Evolutionary conservation across 1,284 basidiomycete genomes (phyloP).

Genomic region (Malassezia obtusa): DNA sequence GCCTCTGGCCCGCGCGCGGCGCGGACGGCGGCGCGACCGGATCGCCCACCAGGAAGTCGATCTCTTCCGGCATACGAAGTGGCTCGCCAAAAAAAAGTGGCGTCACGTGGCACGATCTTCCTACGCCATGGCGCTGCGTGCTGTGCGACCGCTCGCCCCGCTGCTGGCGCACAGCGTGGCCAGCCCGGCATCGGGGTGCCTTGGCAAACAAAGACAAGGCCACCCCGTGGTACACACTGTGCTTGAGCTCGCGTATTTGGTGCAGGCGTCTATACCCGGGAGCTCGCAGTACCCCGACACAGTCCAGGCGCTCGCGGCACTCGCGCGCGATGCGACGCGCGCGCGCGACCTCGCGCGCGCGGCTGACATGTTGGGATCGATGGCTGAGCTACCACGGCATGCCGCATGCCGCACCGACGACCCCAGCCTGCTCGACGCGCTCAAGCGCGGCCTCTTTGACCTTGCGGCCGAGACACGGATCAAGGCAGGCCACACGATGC

Average conservation of each 20-base stretch:
- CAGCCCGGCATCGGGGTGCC: no score
- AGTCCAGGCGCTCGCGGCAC: background rate
- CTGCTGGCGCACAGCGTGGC: background rate
- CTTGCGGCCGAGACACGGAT: background rate
- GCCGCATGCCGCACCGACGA: background rate
- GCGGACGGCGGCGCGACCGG: background rate
- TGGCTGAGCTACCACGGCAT: background rate
- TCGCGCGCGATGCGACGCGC: background rate
- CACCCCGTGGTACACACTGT: background rate
- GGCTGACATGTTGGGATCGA: background rate
- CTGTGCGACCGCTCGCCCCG: background rate
- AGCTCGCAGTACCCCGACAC: background rate
- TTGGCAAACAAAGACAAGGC: background rate
- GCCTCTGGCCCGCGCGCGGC: background rate
- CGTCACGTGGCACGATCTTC: background rate
- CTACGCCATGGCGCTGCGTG: background rate
- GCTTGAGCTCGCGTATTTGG: background rate
- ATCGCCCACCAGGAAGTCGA: conserved; percentile 39
- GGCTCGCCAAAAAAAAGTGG: conserved; percentile 3
- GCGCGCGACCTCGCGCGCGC: background rate
- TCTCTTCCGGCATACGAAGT: conserved; percentile 24
- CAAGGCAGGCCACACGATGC: background rate
- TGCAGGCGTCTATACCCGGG: background rate
- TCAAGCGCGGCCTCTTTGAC: background rate
- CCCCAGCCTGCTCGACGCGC: background rate